These are phyloP conservation scores for Calophaca sinica DNA, from an alignment of 306 rosid genomes.

Conservation along the genomic window DNA sequence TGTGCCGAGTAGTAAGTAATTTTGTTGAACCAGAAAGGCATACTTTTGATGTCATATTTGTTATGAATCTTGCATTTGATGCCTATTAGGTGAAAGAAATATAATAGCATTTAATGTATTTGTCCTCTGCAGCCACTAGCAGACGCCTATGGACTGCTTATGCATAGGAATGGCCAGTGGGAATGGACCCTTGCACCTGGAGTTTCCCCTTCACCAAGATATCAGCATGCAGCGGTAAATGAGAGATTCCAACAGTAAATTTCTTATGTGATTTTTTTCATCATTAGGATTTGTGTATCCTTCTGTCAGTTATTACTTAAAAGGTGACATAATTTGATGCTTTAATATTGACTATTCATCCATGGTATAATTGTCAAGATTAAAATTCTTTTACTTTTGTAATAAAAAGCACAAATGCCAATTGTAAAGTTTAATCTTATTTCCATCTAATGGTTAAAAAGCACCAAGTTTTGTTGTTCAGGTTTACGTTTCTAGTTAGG, in stretches of 20 bases:
- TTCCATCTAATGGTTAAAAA: constrained; percentile 12
- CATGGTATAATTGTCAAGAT: constrained; percentile 18
- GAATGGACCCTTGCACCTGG: constrained; percentile 99
- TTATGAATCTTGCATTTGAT: constrained; percentile 28
- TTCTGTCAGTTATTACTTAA: constrained; percentile 5
- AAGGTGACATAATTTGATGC: constrained; percentile 11
- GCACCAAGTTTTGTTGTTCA: not conserved
- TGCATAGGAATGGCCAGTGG: constrained; percentile 99
- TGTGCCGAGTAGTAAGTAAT: constrained; percentile 26
- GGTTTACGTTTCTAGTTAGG: not conserved
- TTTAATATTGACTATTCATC: constrained; percentile 25
- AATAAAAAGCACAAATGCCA: constrained; percentile 19
- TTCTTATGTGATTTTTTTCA: constrained; percentile 26
- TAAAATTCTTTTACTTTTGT: not conserved
- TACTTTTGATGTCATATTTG: constrained; percentile 24
- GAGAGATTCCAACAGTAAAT: constrained; percentile 35
- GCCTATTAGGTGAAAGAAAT: constrained; percentile 25
- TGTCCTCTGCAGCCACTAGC: constrained; percentile 73
- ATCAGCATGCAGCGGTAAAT: constrained; percentile 99
- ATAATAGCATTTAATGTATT: constrained; percentile 24
- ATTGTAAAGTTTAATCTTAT: constrained; percentile 15
- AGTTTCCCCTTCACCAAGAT: constrained; percentile 97
- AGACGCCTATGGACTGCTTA: constrained; percentile 96
- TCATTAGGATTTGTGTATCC: constrained; percentile 5
- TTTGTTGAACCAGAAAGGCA: constrained; percentile 28